These are phyloP conservation scores for Malassezia furfur DNA, from an alignment of 1,284 basidiomycete species.

Conservation along the genomic window DNA sequence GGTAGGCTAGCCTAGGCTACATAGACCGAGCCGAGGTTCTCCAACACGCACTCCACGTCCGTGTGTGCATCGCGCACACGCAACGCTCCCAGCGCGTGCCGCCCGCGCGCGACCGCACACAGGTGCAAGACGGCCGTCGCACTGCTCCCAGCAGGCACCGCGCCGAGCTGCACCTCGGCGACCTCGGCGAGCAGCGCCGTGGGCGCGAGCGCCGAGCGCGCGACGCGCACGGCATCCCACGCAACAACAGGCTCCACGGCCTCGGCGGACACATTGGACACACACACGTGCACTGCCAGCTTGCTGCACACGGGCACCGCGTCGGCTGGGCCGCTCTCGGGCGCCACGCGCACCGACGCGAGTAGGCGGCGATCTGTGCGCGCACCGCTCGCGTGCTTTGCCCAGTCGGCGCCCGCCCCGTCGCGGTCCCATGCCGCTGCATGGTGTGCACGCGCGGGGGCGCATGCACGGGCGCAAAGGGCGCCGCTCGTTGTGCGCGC, in stretches of 20 bases:
- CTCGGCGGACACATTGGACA: conserved; percentile 5
- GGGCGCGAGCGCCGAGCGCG: not conserved
- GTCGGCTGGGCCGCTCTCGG: not conserved
- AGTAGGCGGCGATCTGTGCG: not conserved
- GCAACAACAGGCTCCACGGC: not conserved
- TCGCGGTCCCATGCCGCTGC: not conserved
- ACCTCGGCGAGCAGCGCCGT: not conserved
- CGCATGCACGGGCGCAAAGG: not conserved
- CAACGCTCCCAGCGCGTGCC: conserved; percentile 4
- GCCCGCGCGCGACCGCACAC: not conserved
- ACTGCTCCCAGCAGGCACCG: not conserved
- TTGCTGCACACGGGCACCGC: not conserved
- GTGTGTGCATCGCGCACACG: conserved; percentile 3
- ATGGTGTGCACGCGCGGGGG: not conserved
- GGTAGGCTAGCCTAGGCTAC: not conserved
- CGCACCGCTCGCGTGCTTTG: not conserved
- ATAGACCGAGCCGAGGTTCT: conserved; percentile 5
- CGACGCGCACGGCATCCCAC: not conserved
- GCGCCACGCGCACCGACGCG: not conserved
- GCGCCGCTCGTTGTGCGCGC: not conserved
- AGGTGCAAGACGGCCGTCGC: not conserved
- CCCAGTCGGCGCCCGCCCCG: not conserved
- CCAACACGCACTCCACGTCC: conserved; percentile 1
- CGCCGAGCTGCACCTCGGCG: not conserved
- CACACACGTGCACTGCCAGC: not conserved